Evolutionary conservation across 805 yeast species (phyloP).

Genomic region (Starmerella scarabaei): DNA sequence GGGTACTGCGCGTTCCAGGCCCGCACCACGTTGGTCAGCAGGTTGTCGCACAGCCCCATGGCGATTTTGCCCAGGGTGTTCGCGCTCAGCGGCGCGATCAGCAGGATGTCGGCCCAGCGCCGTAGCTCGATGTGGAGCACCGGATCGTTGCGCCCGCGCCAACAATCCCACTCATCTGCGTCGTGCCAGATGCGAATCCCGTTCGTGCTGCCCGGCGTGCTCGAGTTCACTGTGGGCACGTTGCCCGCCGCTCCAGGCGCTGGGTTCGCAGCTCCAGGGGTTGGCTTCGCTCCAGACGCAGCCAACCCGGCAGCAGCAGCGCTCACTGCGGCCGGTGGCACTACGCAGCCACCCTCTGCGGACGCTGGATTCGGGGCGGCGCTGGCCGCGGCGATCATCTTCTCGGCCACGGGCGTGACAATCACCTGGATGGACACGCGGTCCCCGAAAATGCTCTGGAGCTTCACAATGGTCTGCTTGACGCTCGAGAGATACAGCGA

Average conservation of each 20-base stretch:
- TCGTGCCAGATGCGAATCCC: conserved; percentile 68
- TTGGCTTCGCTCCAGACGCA: not conserved
- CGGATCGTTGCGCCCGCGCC: conserved; percentile 75
- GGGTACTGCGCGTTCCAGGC: conserved; percentile 95
- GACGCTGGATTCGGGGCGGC: not conserved
- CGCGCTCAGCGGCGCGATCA: conserved; percentile 91
- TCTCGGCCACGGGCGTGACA: conserved; percentile 74
- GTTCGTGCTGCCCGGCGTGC: not conserved
- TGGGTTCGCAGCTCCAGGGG: too few species aligned
- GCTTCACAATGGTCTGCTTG: conserved; percentile 62
- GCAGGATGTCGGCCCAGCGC: conserved; percentile 83
- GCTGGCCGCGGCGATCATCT: conserved; percentile 36
- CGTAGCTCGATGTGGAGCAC: conserved; percentile 88
- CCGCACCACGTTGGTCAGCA: conserved; percentile 76
- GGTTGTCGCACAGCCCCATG: conserved; percentile 81
- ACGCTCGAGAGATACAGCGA: conserved; percentile 74
- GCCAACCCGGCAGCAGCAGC: not conserved
- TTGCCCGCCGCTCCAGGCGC: not conserved
- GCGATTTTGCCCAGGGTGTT: conserved; percentile 84
- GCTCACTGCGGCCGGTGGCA: not conserved
- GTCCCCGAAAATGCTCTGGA: conserved; percentile 69
- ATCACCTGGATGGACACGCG: conserved; percentile 74
- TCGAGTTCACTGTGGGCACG: not conserved
- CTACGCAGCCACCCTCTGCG: not conserved
- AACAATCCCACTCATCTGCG: conserved; percentile 85